Conservation (phyloP, 495 filamentous ascomycete genomes). For the Penicillium paxilli region DNA sequence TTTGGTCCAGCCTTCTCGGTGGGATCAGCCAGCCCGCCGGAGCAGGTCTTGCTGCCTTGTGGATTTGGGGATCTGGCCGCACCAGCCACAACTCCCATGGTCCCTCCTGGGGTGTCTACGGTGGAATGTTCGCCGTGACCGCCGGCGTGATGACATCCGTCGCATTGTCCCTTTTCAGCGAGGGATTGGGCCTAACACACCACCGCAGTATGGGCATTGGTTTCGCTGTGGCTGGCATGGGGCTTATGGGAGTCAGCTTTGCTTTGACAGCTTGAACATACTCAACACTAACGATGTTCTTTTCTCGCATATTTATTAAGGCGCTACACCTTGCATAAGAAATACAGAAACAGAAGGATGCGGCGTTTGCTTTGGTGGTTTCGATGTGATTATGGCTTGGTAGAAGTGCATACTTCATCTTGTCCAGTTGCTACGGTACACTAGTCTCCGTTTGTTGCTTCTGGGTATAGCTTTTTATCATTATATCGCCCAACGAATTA, state of each 20-base stretch:
- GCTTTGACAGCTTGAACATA: slow-evolving; percentile 66
- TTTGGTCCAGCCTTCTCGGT: slow-evolving; percentile 80
- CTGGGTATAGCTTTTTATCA: background rate
- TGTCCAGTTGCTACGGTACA: background rate
- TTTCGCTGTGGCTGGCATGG: slow-evolving; percentile 90
- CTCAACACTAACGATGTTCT: background rate
- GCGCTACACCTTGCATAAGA: background rate
- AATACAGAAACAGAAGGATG: background rate
- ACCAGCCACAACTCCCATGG: slow-evolving; percentile 44
- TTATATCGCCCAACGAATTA: background rate
- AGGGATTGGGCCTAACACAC: slow-evolving; percentile 81
- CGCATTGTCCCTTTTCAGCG: slow-evolving; percentile 82
- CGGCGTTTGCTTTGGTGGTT: background rate
- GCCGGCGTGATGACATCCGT: slow-evolving; percentile 95
- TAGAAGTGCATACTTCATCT: background rate
- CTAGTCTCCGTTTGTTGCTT: background rate
- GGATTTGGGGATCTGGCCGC: slow-evolving; percentile 65
- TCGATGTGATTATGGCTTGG: background rate
- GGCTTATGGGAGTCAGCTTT: slow-evolving; percentile 79
- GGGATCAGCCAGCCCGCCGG: slow-evolving; percentile 86
- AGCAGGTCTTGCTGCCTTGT: slow-evolving; percentile 78
- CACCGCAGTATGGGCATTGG: slow-evolving; percentile 74
- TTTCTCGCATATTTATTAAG: background rate
- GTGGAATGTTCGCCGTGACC: slow-evolving; percentile 83
- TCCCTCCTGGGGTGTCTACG: slow-evolving; percentile 74